Evolutionary conservation across 352 stramenopile species (phyloP), one percentile per base, ranked within the genome.

Genomic region (Globisporangium irregulare): DNA sequence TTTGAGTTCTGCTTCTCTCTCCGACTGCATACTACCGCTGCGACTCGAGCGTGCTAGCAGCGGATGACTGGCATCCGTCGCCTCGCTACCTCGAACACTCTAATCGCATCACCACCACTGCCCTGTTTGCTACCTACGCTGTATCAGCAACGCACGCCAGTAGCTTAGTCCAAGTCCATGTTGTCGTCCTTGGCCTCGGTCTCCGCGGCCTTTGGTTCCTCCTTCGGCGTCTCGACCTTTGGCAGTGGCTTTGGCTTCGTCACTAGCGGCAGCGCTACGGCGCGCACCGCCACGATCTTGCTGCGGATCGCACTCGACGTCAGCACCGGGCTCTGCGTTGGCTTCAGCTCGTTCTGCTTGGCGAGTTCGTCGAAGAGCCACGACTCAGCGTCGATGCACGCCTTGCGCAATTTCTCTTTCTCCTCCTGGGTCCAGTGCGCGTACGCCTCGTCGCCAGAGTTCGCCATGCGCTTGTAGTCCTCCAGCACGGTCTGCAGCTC

Each of bases 291-390:
- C 61, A 90, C 90, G 41, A 94, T 86, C 83, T 98, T 98, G 60
- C 69, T 82, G 67, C 89, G 84, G 66, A 99, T 98, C 57, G 90
- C 76, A 29, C 78, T 78, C 55, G 92, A 93, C 61, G 91, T 98
- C 32, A 99, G 80, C 56, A 94, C 92, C 0, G 98, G 97, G 67
- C 98, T 83, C 41, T 92, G 81, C 66, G 96, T 96, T 12, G 85
- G 64, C 59, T 81, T 73, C 56, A 98, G 65, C 41, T 88, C 83
- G 67, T 80, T 87, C 86, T 99, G 97, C 81, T 99, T 98, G 59
- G 95, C 89, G 61, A 99, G 80, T 70, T 93, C 90, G 70, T 99
- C 97, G 57, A 98, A 98, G 68, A 99, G 86, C 98, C 98, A 99
- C 57, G 82, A 78, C 61, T 97, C 91, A 53, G 89, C 87, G 60